Evolutionary conservation across 148 eudicot genomes (phyloP).

Genomic region (Heliamphora exappendiculata): DNA sequence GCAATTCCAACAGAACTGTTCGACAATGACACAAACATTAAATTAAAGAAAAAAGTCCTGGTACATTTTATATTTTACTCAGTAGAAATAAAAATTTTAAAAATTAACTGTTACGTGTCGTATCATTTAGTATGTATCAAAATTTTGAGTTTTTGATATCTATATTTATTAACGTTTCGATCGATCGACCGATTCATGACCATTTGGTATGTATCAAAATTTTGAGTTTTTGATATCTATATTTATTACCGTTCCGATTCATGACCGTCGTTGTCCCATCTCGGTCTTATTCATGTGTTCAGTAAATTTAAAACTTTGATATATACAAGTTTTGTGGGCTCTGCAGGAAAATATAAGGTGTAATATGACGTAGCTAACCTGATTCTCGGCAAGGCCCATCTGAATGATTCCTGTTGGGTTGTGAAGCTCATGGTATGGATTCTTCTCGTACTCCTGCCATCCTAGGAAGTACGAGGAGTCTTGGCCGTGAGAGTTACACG

Average conservation of each 20-base stretch:
- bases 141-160: background rate
- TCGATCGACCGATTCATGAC: too few species aligned
- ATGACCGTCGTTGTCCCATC: too few species aligned
- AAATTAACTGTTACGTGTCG: background rate
- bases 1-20: background rate
- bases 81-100: background rate
- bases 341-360: too few species aligned
- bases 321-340: too few species aligned
- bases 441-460: conserved; percentile 72
- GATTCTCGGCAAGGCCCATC: conserved; percentile 81
- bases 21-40: background rate
- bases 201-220: too few species aligned
- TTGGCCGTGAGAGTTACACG: conserved; percentile 56
- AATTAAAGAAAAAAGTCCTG: too few species aligned
- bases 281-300: too few species aligned
- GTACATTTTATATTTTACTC: background rate
- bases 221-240: too few species aligned
- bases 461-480: conserved; percentile 80
- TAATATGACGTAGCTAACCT: too few species aligned
- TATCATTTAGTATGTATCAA: background rate
- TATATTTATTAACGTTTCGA: too few species aligned
- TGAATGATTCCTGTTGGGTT: conserved; percentile 69
- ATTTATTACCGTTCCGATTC: too few species aligned
- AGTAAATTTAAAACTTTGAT: too few species aligned
- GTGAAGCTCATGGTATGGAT: conserved; percentile 35